Evolutionary conservation across 352 stramenopile species (phyloP).

Genomic region (Phytophthora cryptogea): DNA sequence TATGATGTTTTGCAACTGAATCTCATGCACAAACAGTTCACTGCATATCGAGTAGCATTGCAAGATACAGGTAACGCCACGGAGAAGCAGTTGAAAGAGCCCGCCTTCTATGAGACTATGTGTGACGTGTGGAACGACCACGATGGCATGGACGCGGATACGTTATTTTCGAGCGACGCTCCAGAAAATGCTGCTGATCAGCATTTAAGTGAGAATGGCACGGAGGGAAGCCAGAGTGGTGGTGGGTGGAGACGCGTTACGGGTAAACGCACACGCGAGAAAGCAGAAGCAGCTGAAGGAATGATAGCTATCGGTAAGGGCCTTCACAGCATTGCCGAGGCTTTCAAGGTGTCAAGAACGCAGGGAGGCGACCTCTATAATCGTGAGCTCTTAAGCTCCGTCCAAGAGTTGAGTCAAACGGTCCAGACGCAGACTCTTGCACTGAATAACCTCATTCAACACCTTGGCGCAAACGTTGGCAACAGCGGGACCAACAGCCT

Average conservation of each 20-base stretch:
- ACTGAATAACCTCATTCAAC: not conserved
- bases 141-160: not conserved
- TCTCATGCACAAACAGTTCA: conserved; percentile 9
- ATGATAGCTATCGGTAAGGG: conserved; percentile 1
- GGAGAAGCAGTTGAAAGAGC: not conserved
- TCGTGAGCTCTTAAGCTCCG: not conserved
- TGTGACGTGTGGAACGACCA: not conserved
- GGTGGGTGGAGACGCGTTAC: not conserved
- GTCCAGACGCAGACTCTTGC: conserved; percentile 1
- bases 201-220: not conserved
- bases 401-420: not conserved
- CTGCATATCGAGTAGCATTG: not conserved
- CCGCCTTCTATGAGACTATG: conserved; percentile 1
- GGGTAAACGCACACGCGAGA: conserved; percentile 4
- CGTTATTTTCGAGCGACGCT: conserved; percentile 1
- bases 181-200: not conserved
- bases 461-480: no score
- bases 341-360: conserved; percentile 3
- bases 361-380: not conserved
- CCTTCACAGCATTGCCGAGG: conserved; percentile 8
- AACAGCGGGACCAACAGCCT: no score
- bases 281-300: not conserved
- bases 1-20: conserved; percentile 1
- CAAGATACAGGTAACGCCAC: not conserved
- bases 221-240: not conserved